Percentiles rank a stretch among this genome's conserved stretches.
phyloP scores from a whole-genome alignment of 2,329 filamentous ascomycete genomes.

The Graphiopsis chlorocephala region DNA sequence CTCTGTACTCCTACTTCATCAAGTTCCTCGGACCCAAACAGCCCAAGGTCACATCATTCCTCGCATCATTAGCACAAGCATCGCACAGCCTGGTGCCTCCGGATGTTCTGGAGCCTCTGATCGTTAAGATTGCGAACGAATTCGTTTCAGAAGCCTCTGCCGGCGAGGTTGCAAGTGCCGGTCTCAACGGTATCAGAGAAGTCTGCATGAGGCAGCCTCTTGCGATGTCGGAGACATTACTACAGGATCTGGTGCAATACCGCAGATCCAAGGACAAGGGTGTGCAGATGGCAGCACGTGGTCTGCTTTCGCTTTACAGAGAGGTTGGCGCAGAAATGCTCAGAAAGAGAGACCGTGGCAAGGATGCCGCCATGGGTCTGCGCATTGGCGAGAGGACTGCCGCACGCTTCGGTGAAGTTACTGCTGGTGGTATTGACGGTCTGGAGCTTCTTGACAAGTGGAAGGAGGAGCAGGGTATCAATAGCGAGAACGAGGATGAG shows the following conservation, averaged over 20 bases:
- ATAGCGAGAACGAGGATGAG: slow-evolving; percentile 55
- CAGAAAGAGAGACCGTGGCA: slow-evolving; percentile 85
- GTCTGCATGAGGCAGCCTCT: slow-evolving; percentile 89
- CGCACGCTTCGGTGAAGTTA: slow-evolving; percentile 78
- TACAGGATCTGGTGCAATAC: slow-evolving; percentile 95
- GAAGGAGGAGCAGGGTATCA: slow-evolving; percentile 82
- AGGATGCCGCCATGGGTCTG: slow-evolving; percentile 81
- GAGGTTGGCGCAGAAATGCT: slow-evolving; percentile 88
- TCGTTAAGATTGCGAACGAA: slow-evolving; percentile 96
- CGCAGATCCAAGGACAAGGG: slow-evolving; percentile 97
- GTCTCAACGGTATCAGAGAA: slow-evolving; percentile 90
- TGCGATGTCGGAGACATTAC: slow-evolving; percentile 92
- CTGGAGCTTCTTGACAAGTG: slow-evolving; percentile 87
- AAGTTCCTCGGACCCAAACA: slow-evolving; percentile 85
- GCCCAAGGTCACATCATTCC: slow-evolving; percentile 84
- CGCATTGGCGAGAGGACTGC: slow-evolving; percentile 72
- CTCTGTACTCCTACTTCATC: slow-evolving; percentile 93
- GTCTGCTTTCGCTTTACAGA: slow-evolving; percentile 83
- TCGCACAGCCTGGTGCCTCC: slow-evolving; percentile 89
- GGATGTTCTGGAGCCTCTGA: slow-evolving; percentile 82
- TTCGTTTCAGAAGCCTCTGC: slow-evolving; percentile 95
- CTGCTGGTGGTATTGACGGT: slow-evolving; percentile 79
- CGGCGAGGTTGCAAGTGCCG: slow-evolving; percentile 84
- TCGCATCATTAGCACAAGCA: slow-evolving; percentile 87
- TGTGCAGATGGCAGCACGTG: slow-evolving; percentile 97